phyloP scores from a whole-genome alignment of 1,284 basidiomycete genomes.

The Earliella scabrosa region DNA sequence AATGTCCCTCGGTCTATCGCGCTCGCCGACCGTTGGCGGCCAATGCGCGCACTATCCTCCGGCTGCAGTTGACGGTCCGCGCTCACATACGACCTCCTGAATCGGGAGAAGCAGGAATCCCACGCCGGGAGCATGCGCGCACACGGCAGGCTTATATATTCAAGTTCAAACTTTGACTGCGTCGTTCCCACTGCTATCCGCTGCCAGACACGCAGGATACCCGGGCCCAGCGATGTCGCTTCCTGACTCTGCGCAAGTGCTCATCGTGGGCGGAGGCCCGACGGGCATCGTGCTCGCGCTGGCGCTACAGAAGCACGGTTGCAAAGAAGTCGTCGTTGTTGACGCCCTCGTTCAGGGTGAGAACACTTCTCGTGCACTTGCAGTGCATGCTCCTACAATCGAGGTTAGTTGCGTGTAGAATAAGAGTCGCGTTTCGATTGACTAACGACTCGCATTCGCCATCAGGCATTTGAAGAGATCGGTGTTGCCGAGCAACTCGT shows the following conservation, averaged over 20 bases:
- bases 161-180: background rate
- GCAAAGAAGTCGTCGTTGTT: conserved; percentile 50
- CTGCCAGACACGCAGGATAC: background rate
- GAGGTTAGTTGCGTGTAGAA: conserved; percentile 30
- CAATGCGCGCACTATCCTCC: too few species aligned
- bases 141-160: background rate
- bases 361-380: conserved; percentile 34
- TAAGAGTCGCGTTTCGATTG: background rate
- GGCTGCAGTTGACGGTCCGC: background rate
- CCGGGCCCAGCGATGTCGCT: conserved; percentile 29
- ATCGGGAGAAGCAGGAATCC: background rate
- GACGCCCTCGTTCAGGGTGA: conserved; percentile 40
- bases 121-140: too few species aligned
- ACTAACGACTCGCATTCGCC: background rate
- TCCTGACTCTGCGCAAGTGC: conserved; percentile 38
- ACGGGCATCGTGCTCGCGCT: conserved; percentile 48
- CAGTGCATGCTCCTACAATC: conserved; percentile 35
- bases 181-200: background rate
- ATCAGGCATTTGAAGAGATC: conserved; percentile 50
- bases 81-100: background rate
- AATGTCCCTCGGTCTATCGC: too few species aligned
- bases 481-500: conserved; percentile 47
- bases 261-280: conserved; percentile 55
- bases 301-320: conserved; percentile 47
- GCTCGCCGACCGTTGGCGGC: too few species aligned